Evolutionary conservation across 2,329 filamentous ascomycete genomes (phyloP), one percentile per base, ranked within the genome.

Genomic region (Talaromyces sp.): DNA sequence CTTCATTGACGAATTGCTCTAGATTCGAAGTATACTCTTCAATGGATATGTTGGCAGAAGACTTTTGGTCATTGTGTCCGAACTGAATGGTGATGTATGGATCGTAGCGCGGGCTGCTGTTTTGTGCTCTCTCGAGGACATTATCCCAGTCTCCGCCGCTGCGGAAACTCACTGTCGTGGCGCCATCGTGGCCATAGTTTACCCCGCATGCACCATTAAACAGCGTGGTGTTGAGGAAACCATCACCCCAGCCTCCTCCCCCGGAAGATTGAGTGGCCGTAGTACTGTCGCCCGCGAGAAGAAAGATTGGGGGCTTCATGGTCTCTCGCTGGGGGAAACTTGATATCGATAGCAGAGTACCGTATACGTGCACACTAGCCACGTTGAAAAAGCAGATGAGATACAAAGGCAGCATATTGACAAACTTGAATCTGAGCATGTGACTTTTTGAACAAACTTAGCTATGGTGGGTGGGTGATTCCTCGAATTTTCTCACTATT

Each of bases 31-130:
- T 44, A 30, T 58, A 58, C 3, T 58, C 44, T 10, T 42, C 27
- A 51, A 50, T 42, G 14, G 56, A 47, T 28, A 58, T 44, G 27
- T 44, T 44, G 9, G 56, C 44, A 9, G 14, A 23, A 36, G 31
- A 34, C 44, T 58, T 58, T 14, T 58, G 56, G 51, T 58, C 56
- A 47, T 58, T 58, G 42, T 58, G 56, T 16, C 56, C 56, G 30
- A 58, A 58, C 56, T 58, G 56, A 30, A 51, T 58, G 10, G 56
- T 58, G 12, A 58, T 47, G 14, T 58, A 58, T 51, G 56, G 56
- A 42, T 51, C 40, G 16, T 47, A 51, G 10, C 23, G 31, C 16
- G 28, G 18, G 8, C n/a, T 58, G 30, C 23, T 51, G 31, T 47
- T 58, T 9, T n/a, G 33, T 14, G 34, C 42, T 27, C 42, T 47